Conservation (phyloP, 805 yeast genomes). For the Suhomyces emberorum region DNA sequence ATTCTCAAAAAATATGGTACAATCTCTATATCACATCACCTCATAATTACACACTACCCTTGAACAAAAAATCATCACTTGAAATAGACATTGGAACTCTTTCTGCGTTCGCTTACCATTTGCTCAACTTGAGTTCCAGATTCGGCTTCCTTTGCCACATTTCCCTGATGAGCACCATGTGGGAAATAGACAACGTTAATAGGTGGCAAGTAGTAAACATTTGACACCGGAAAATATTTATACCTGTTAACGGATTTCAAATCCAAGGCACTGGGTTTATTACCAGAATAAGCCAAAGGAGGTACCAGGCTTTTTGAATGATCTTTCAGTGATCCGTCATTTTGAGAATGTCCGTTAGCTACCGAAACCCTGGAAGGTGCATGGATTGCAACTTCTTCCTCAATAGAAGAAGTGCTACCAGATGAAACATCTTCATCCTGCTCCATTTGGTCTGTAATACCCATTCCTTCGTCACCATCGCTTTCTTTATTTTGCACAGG, state of each 20-base stretch:
- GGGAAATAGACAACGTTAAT: constrained; percentile 55
- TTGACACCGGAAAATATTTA: constrained; percentile 50
- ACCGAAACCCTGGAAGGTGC: not conserved
- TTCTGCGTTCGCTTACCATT: constrained; percentile 11
- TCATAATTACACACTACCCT: too few species aligned
- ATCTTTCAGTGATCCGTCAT: not conserved
- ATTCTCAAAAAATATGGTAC: too few species aligned
- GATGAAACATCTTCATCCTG: constrained; percentile 8
- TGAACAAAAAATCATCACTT: too few species aligned
- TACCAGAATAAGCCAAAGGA: constrained; percentile 4
- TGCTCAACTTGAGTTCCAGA: constrained; percentile 5
- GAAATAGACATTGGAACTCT: constrained; percentile 15
- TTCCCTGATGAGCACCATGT: constrained; percentile 43
- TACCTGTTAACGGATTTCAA: constrained; percentile 22
- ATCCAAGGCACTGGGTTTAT: constrained; percentile 6
- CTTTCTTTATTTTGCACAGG: constrained; percentile 1
- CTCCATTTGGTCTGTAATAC: constrained; percentile 1
- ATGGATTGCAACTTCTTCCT: constrained; percentile 1
- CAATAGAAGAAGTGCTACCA: constrained; percentile 2
- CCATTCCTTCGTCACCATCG: not conserved
- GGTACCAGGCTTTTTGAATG: not conserved
- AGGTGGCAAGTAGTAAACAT: constrained; percentile 52
- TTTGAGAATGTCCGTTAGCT: not conserved
- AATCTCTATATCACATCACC: too few species aligned
- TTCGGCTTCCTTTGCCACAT: constrained; percentile 6